A percentile compares a stretch with the other conserved stretches of the same genome.
These are phyloP conservation scores for Mycosarcoma mackinlayi DNA, from an alignment of 1,284 basidiomycete genomes.

Conservation along the genomic window DNA sequence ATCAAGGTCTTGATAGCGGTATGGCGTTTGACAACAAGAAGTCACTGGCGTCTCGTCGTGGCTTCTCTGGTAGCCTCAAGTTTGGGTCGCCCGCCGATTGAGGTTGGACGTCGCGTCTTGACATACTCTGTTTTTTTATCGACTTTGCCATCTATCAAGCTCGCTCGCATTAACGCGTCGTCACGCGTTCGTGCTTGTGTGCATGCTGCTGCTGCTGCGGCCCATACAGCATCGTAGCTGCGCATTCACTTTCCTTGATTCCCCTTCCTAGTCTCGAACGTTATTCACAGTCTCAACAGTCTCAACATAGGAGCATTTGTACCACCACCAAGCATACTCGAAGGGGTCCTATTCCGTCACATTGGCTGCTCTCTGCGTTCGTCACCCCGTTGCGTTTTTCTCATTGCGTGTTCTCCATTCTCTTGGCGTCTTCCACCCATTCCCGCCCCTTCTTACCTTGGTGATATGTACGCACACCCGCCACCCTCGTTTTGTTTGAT, in stretches of 20 bases:
- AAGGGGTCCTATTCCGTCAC: conserved; percentile 9
- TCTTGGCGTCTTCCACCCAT: too few species aligned
- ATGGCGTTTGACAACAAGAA: conserved; percentile 19
- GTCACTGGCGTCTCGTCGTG: conserved; percentile 43
- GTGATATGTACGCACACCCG: conserved; percentile 27
- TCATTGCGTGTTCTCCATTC: not conserved
- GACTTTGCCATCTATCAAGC: too few species aligned
- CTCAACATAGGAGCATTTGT: conserved; percentile 32
- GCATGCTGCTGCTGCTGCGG: too few species aligned
- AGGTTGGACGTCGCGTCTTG: not conserved
- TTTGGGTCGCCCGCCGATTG: conserved; percentile 19
- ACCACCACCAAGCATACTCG: conserved; percentile 35
- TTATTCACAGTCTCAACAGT: conserved; percentile 5
- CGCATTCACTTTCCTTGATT: not conserved
- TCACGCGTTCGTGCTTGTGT: too few species aligned
- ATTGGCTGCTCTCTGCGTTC: conserved; percentile 16
- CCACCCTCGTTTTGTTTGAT: not conserved
- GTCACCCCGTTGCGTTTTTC: conserved; percentile 9
- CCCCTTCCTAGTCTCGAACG: too few species aligned
- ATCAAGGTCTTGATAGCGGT: conserved; percentile 10
- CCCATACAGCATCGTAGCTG: too few species aligned
- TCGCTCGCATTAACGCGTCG: too few species aligned
- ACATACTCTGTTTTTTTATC: too few species aligned
- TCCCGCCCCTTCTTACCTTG: not conserved
- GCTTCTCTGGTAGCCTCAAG: conserved; percentile 42